phyloP scores from a whole-genome alignment of 2,329 filamentous ascomycete species.

The Microsporum ferrugineum region DNA sequence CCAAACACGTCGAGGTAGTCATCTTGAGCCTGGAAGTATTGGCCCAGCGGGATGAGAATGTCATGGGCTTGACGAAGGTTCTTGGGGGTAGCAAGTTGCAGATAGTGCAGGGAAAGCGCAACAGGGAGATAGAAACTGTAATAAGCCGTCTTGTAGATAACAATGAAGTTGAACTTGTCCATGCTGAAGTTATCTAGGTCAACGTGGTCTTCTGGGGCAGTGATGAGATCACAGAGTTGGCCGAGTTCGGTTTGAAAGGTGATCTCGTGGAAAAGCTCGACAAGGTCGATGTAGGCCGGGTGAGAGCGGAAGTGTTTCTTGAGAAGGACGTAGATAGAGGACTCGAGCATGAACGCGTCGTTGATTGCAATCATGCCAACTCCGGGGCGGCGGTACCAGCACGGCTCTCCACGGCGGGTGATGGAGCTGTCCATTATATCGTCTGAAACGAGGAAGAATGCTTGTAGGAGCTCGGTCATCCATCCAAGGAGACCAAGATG shows the following conservation, averaged over 20 bases:
- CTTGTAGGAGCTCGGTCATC: constrained; percentile 96
- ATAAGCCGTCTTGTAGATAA: constrained; percentile 98
- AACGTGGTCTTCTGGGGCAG: constrained; percentile 85
- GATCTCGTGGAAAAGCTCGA: constrained; percentile 94
- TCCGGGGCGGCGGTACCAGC: constrained; percentile 85
- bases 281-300: constrained; percentile 74
- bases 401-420: constrained; percentile 85
- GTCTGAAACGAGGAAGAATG: constrained; percentile 96
- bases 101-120: constrained; percentile 74
- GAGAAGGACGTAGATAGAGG: constrained; percentile 77
- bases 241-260: constrained; percentile 91
- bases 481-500: constrained; percentile 79
- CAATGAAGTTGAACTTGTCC: constrained; percentile 94
- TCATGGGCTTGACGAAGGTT: constrained; percentile 83
- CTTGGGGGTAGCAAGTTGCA: constrained; percentile 70
- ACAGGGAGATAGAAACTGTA: constrained; percentile 99
- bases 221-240: constrained; percentile 88
- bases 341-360: constrained; percentile 92
- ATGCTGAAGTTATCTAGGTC: constrained; percentile 92
- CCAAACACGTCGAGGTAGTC: constrained; percentile 99
- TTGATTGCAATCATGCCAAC: constrained; percentile 98
- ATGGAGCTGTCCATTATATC: constrained; percentile 98
- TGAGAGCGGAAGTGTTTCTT: constrained; percentile 89
- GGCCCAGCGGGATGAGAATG: constrained; percentile 91
- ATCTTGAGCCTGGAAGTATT: constrained; percentile 99